A percentile compares a stretch with the other conserved stretches of the same genome.
Conservation (phyloP, 2,329 filamentous ascomycete species). For the Polytolypa hystricis region DNA sequence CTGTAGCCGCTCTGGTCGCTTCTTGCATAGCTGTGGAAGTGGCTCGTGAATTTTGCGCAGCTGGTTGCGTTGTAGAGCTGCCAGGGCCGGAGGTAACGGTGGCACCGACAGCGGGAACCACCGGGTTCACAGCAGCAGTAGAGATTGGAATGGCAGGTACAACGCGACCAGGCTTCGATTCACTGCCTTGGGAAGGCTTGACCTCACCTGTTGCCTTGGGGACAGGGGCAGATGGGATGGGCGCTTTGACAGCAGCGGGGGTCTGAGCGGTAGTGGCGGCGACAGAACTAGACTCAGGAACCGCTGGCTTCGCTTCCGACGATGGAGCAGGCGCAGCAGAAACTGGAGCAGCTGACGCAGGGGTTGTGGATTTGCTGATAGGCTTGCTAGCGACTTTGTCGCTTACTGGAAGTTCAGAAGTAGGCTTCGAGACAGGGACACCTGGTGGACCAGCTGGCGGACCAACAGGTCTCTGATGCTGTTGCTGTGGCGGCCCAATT, state of each 20-base stretch:
- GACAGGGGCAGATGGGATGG: slow-evolving; percentile 10
- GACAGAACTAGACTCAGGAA: slow-evolving; percentile 15
- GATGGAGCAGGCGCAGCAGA: slow-evolving; percentile 16
- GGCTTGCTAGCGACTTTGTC: slow-evolving; percentile 28
- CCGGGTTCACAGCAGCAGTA: slow-evolving; percentile 24
- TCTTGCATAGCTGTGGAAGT: slow-evolving; percentile 32
- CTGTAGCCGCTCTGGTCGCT: slow-evolving; percentile 38
- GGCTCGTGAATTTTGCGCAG: slow-evolving; percentile 14
- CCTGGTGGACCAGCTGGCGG: slow-evolving; percentile 23
- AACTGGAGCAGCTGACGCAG: slow-evolving; percentile 20
- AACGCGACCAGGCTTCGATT: slow-evolving; percentile 28
- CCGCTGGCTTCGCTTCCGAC: slow-evolving; percentile 15
- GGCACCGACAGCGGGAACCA: slow-evolving; percentile 19
- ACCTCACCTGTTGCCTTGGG: slow-evolving; percentile 7
- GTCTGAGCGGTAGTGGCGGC: slow-evolving; percentile 12
- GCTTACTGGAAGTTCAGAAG: slow-evolving; percentile 33
- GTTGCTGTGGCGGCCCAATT: slow-evolving; percentile 41
- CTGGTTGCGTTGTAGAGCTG: slow-evolving; percentile 19
- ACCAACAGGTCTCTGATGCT: slow-evolving; percentile 20
- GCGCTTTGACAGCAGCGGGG: slow-evolving; percentile 16
- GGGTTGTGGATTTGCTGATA: slow-evolving; percentile 22
- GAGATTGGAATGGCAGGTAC: slow-evolving; percentile 37
- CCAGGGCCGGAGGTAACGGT: slow-evolving; percentile 18
- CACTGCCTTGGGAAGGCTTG: slow-evolving; percentile 11
- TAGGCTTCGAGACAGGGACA: slow-evolving; percentile 22